Evolutionary conservation across 1,284 basidiomycete species (phyloP), one percentile per base, ranked within the genome.

Genomic region (Ustilago crameri): DNA sequence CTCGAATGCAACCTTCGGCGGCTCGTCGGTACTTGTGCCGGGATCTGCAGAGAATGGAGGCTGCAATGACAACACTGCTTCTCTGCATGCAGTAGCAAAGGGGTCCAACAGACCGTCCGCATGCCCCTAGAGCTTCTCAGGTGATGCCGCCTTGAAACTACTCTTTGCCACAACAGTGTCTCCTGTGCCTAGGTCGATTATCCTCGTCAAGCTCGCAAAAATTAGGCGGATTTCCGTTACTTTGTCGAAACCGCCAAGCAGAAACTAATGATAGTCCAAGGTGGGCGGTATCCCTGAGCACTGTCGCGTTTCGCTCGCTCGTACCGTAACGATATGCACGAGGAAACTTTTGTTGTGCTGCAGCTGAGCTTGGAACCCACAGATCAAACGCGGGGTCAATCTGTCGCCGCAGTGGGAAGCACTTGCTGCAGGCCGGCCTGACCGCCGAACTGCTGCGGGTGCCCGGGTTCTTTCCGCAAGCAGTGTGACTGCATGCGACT

Each of bases 361-460:
- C 22, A 12, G 41, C 41, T 42, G 2, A 5, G 41, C 41, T 22
- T 42, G 20, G 22, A 15, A 27, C 32, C 17, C 9, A 18, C 34
- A 48, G 42, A 24, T 23, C 55, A 59, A 60, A 60, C 38, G 57
- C 45, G 57, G 51, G 51, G 57, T 52, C 20, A 22, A 18, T 20
- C 12, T 35, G 37, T 9, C 14, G 38, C 27, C 43, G 46, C 30
- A 34, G 10, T 22, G 18, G 20, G 30, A 15, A 37, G 15, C n/a
- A 18, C 18, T 17, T 12, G 12, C 47, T 27, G n/a, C 47, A 56
- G 48, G 63, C 63, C 56, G 52, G 56, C 58, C 63, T 55, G 63
- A 47, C 56, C 56, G 56, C 52, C 24, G 51, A 65, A 18, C 35
- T 26, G 41, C 18, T 54, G 51, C 62, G 46, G 51, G 51, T 52